Evolutionary conservation across 495 filamentous ascomycete genomes (phyloP).

Genomic region (Neurospora terricola): DNA sequence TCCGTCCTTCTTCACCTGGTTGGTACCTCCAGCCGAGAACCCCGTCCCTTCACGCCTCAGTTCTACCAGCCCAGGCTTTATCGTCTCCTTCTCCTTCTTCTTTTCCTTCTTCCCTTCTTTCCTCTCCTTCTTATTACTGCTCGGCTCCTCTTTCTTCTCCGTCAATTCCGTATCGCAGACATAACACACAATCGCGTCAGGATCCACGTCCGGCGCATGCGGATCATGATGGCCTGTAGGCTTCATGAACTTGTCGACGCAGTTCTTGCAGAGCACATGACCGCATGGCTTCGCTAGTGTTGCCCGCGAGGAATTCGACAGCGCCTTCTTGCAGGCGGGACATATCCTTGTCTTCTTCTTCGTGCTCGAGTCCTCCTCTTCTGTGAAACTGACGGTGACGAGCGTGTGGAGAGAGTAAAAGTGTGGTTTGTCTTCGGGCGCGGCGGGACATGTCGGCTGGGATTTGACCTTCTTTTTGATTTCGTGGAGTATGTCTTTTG

Average conservation of each 20-base stretch:
- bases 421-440: constrained; percentile 59
- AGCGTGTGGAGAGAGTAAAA: constrained; percentile 74
- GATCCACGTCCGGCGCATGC: constrained; percentile 46
- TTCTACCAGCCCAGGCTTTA: constrained; percentile 71
- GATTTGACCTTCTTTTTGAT: constrained; percentile 58
- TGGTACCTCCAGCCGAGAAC: constrained; percentile 78
- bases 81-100: constrained; percentile 41
- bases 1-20: constrained; percentile 66
- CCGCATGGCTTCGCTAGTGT: constrained; percentile 87
- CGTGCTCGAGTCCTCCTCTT: constrained; percentile 49
- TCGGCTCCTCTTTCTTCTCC: constrained; percentile 37
- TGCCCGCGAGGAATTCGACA: constrained; percentile 76
- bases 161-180: constrained; percentile 78
- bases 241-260: constrained; percentile 79
- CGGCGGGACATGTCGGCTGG: constrained; percentile 71
- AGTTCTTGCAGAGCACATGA: constrained; percentile 84
- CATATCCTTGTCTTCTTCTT: constrained; percentile 54
- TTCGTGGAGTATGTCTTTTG: constrained; percentile 37
- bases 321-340: constrained; percentile 76
- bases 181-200: constrained; percentile 60
- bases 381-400: constrained; percentile 69
- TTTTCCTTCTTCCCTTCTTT: constrained; percentile 43
- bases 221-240: constrained; percentile 49
- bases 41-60: constrained; percentile 86
- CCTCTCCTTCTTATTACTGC: constrained; percentile 25